Conservation (phyloP, 2,329 filamentous ascomycete species). For the Zasmidium angulare region DNA sequence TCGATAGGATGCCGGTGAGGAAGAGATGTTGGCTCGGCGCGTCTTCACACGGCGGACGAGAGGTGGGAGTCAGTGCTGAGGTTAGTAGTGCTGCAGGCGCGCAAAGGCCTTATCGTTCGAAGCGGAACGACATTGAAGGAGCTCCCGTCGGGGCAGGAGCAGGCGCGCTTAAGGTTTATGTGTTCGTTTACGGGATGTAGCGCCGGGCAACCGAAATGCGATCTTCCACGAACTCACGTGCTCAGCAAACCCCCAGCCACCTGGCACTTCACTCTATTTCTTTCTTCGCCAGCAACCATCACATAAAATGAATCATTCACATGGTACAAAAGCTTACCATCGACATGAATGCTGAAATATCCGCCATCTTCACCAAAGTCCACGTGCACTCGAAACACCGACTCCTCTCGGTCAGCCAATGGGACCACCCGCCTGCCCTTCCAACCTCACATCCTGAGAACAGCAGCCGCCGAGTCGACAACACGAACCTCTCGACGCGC, state of each 20-base stretch:
- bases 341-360: no score
- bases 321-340: no score
- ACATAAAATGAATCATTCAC: no score
- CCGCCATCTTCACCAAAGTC: no score
- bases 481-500: slow-evolving; percentile 23
- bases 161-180: no score
- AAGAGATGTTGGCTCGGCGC: slow-evolving; percentile 5
- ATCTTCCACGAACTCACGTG: background rate
- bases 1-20: background rate
- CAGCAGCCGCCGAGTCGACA: slow-evolving; percentile 17
- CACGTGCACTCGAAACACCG: background rate
- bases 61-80: background rate
- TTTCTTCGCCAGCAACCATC: no score
- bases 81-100: no score
- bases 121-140: no score
- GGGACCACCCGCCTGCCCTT: background rate
- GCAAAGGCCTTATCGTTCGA: no score
- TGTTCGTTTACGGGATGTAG: no score
- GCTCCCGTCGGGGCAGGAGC: no score
- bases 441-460: background rate
- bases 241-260: background rate
- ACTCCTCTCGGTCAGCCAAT: slow-evolving; percentile 4
- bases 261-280: no score
- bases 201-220: background rate
- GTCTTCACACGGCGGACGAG: background rate